Base-by-base conservation (phyloP, 2,329 filamentous ascomycete genomes). In the Catunica adiposa region DNA sequence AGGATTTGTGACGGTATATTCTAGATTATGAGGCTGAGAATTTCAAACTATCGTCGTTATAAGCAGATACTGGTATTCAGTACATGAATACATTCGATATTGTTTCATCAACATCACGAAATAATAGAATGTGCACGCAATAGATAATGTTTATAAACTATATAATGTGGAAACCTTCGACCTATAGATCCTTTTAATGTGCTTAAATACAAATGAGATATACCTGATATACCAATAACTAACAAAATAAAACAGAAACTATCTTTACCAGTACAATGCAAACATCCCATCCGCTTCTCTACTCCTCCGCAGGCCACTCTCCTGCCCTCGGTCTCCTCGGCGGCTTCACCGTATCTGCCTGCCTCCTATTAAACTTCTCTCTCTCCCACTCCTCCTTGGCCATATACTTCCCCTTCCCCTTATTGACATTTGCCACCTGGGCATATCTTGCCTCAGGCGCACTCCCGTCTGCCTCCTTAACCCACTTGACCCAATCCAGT, bases 401-500 rank as follows among this genome's bases (percentile, higher is more conserved):
- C 20, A 58, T 40, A 53, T 58, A 58, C 42, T 58, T 58, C 7
- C 31, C 20, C 23, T 53, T 40, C 15, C 53, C 53, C 22, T 38
- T 42, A n/a, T 56, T 56, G 5, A 42, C 17, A 50, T 50, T 53
- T 1, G 56, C 56, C 51, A 22, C 42, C 34, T 54, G 47, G 11
- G 56, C 56, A 51, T 52, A 55, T 44, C 37, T 20, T 14, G 40
- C 50, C 25, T 58, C 56, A 6, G 53, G 56, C n/a, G 48, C 56
- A 8, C 47, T 44, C 3, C 56, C 56, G 23, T 58, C 56, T 6
- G 42, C 50, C 42, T 77, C 75, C 65, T 75, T 79, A 58, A 73
- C 73, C 74, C 76, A 79, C 2, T 67, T 62, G 59, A 77, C 74
- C 78, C 78, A 81, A 51, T 79, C 77, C 15, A 68, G 64, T 51